A percentile compares a stretch with the other conserved stretches of the same genome.
phyloP scores from a whole-genome alignment of 176 grass and related monocot species.

The Carex myosuroides region DNA sequence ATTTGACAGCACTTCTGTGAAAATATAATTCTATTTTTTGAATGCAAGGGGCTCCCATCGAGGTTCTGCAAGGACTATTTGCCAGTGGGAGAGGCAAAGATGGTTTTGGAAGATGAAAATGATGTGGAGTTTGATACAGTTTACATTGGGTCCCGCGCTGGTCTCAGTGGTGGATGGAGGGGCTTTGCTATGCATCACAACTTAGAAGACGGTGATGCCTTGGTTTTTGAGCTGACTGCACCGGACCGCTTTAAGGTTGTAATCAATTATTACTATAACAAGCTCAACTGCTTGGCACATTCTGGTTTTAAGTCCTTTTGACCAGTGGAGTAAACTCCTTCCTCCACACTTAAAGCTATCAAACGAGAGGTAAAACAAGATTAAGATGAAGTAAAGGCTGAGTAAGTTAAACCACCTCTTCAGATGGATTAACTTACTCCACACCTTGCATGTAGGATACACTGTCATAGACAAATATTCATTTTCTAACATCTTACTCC shows the following conservation, averaged over 20 bases:
- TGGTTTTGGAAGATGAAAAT: conserved; percentile 90
- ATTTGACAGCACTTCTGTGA: background rate
- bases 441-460: no score
- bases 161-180: conserved; percentile 95
- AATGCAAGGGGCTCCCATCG: conserved; percentile 59
- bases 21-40: background rate
- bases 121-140: conserved; percentile 65
- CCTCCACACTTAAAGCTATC: no score
- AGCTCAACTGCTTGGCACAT: background rate
- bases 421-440: no score
- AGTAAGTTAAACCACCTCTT: no score
- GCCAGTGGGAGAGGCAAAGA: conserved; percentile 50
- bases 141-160: conserved; percentile 70
- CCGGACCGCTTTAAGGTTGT: conserved; percentile 79
- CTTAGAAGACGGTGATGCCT: conserved; percentile 86
- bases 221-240: conserved; percentile 74
- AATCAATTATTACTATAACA: background rate
- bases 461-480: no score
- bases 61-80: conserved; percentile 80
- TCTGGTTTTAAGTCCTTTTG: background rate
- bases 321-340: background rate
- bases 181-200: conserved; percentile 74
- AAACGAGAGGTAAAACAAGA: no score
- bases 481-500: no score
- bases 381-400: no score